phyloP scores from a whole-genome alignment of 441 rosid genomes.

The Cnidoscolus chayamansa region DNA sequence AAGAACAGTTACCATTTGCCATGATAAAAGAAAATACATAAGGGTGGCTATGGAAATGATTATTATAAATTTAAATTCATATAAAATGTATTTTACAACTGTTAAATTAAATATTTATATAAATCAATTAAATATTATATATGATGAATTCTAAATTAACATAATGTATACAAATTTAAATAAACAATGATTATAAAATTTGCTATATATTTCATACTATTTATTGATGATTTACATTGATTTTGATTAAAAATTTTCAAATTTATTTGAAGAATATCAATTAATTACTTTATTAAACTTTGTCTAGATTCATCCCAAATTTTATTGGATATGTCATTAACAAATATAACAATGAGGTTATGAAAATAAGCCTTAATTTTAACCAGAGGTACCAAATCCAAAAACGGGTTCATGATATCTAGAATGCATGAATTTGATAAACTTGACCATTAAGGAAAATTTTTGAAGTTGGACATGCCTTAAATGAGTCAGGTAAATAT shows the following conservation, averaged over 20 bases:
- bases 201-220: too few relatives aligned
- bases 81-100: too few relatives aligned
- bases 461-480: background rate
- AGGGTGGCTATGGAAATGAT: background rate
- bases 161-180: too few relatives aligned
- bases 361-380: background rate
- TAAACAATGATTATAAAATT: too few relatives aligned
- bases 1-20: conserved; percentile 5
- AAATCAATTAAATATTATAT: too few relatives aligned
- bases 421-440: conserved; percentile 2
- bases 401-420: background rate
- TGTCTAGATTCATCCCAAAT: background rate
- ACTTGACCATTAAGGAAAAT: background rate
- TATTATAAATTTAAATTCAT: too few relatives aligned
- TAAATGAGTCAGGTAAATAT: background rate
- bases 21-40: conserved; percentile 8
- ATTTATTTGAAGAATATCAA: background rate
- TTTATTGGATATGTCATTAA: background rate
- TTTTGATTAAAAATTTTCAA: background rate
- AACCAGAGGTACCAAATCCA: conserved; percentile 5
- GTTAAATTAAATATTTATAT: too few relatives aligned
- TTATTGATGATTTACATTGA: background rate
- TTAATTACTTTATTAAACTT: background rate
- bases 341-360: background rate
- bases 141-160: too few relatives aligned